Evolutionary conservation across 2,329 filamentous ascomycete genomes (phyloP), one percentile per base, ranked within the genome.

Genomic region (Xylariaceae sp.): DNA sequence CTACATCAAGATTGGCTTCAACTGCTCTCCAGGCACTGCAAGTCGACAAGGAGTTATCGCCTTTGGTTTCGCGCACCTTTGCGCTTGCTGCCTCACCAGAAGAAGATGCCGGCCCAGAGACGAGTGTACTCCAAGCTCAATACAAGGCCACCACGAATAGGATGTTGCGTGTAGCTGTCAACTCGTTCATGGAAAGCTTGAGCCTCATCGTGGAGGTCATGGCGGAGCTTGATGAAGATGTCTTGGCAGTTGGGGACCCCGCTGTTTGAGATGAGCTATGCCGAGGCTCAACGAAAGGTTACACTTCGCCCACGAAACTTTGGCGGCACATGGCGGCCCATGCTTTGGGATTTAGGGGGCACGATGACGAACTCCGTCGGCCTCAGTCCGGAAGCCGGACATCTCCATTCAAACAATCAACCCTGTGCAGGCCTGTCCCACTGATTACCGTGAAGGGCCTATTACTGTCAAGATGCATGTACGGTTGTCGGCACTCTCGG

Each of bases 111-210:
- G 55, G 62, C 29, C 55, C 61, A 31, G 67, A 68, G 41, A 65
- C 69, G 19, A 72, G 67, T 27, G 72, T 91, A 3, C 76, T 97
- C 47, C 78, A 80, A 57, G 87, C 89, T 7, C 80, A 87, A 57
- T 97, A 97, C 73, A 81, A 79, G 52, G 94, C 94, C 1, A 90
- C 90, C 0, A 97, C 94, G 26, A 96, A 96, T 69, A 86, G 94
- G 63, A 97, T 97, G 92, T 79, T 99, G 55, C 86, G 94, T 44
- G 94, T 99, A 2, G 89, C 92, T 2, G 91, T 96, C 54, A 97
- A 97, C 73, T 90, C 91, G 7, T 96, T 96, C 72, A 91, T 97
- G 79, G 92, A 97, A 66, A 95, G 87, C 63, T 71, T 96, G 53
- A 83, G 84, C 50, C 83, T 96, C 4, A 86, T 96, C 1, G 71